A percentile compares a stretch with the other conserved stretches of the same genome.
phyloP scores from a whole-genome alignment of 2,329 filamentous ascomycete species.

The Rutstroemia sydowiana region DNA sequence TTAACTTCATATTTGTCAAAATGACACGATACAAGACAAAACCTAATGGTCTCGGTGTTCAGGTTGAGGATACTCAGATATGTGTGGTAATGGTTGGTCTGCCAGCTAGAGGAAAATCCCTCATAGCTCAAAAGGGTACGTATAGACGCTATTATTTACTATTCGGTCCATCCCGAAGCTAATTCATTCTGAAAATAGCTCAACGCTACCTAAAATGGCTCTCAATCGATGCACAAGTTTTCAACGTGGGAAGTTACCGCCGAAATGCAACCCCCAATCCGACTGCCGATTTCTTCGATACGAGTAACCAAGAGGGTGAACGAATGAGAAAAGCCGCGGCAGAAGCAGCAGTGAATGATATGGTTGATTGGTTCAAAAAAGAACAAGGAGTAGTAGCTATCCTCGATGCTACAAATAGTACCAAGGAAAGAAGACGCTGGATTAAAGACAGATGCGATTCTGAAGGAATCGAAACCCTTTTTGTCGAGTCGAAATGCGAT shows the following conservation, averaged over 20 bases:
- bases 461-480: constrained; percentile 81
- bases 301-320: constrained; percentile 82
- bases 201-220: constrained; percentile 95
- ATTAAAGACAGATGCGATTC: constrained; percentile 71
- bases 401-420: constrained; percentile 94
- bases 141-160: not conserved
- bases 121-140: constrained; percentile 94
- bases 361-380: constrained; percentile 83
- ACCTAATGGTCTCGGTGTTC: constrained; percentile 62
- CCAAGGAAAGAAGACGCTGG: constrained; percentile 83
- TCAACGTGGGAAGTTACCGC: constrained; percentile 96
- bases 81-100: constrained; percentile 98
- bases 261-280: constrained; percentile 85
- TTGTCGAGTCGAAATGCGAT: constrained; percentile 95
- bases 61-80: constrained; percentile 93
- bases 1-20: constrained; percentile 12
- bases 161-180: not conserved
- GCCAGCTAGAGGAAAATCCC: constrained; percentile 90
- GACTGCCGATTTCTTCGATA: constrained; percentile 92
- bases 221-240: constrained; percentile 85
- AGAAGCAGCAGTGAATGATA: constrained; percentile 85
- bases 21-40: constrained; percentile 22
- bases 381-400: constrained; percentile 82
- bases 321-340: constrained; percentile 80
- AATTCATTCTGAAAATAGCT: constrained; percentile 43